A percentile compares a stretch with the other conserved stretches of the same genome.
Conservation (phyloP, 495 filamentous ascomycete genomes). For the Hypomontagnella monticulosa region DNA sequence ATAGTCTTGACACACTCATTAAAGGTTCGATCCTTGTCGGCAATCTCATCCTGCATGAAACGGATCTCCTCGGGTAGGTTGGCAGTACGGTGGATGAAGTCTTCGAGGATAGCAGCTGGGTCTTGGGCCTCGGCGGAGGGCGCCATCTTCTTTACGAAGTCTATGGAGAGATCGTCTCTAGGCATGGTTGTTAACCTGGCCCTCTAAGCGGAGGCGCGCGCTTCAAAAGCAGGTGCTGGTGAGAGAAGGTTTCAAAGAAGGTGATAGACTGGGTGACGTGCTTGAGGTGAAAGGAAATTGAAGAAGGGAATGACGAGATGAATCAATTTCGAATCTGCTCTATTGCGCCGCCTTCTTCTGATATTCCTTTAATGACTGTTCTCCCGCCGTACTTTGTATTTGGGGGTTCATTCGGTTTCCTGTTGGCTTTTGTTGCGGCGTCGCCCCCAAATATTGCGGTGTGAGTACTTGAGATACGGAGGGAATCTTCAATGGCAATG, state of each 20-base stretch:
- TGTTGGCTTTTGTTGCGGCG: constrained; percentile 4
- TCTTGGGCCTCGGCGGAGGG: constrained; percentile 68
- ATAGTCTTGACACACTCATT: constrained; percentile 77
- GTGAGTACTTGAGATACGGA: constrained; percentile 7
- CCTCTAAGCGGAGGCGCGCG: constrained; percentile 45
- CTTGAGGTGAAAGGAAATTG: neutral
- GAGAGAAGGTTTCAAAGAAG: constrained; percentile 13
- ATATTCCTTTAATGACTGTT: neutral
- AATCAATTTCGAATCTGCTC: constrained; percentile 9
- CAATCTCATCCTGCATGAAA: constrained; percentile 93
- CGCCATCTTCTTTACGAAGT: constrained; percentile 63
- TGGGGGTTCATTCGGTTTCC: constrained; percentile 3
- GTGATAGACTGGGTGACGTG: constrained; percentile 7
- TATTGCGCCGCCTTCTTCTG: constrained; percentile 3
- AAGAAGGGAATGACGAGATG: neutral
- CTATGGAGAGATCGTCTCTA: constrained; percentile 70
- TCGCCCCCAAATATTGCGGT: neutral
- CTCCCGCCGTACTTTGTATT: neutral
- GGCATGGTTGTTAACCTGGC: constrained; percentile 64
- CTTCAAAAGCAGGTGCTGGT: constrained; percentile 20
- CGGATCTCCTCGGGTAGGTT: constrained; percentile 92
- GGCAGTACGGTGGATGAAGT: constrained; percentile 85
- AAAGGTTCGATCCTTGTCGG: constrained; percentile 84
- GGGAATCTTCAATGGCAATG: constrained; percentile 9
- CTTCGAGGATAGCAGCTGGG: constrained; percentile 88